Base-by-base conservation (phyloP, 2,329 filamentous ascomycete genomes). In the Aspergillus terreus region DNA sequence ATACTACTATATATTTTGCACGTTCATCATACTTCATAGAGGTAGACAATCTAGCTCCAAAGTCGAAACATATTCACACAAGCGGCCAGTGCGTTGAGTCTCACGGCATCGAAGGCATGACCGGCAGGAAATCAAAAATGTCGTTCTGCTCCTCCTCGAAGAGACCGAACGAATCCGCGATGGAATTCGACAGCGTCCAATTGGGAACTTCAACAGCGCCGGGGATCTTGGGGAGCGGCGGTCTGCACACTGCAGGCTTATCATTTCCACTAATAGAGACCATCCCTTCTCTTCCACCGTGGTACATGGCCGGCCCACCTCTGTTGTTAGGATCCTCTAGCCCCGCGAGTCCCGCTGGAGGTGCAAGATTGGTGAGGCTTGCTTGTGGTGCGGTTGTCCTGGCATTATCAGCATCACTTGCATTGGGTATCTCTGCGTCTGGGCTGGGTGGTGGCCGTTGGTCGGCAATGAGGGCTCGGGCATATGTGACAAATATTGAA, bases 131-230 rank as follows among this genome's bases (percentile, higher is more conserved):
- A 47, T 70, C 67, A 53, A 70, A 70, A 15, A 70, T 62, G 47
- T 70, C 67, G 27, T 66, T 68, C 50, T 70, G 67, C 2, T 64
- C 66, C 44, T 70, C 67, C 38, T 70, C 67, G 27, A 70, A 70
- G 7, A 70, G 56, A 5, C 66, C 67, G 40, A 70, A 70, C 3
- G 67, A 70, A 44, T 70, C 67, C 6, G 67, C 67, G 52, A 70
- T 69, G 1, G 67, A 64, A 44, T 65, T 68, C 1, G 67, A 69
- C 52, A 70, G 54, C 21, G 64, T 68, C 67, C 67, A 70, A 41
- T 66, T 70, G 4, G 67, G 67, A 10, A 62, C 64, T 44, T 69
- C 64, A 61, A 69, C 65, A 4, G 60, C 60, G 17, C 62, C 63
- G 17, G 63, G 60, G 11, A 69, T 49, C 45, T 61, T 57, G 44